A percentile compares a stretch with the other conserved stretches of the same genome.
These are phyloP conservation scores for Fusarium sp. DNA, from an alignment of 2,329 filamentous ascomycete genomes.

Conservation along the genomic window DNA sequence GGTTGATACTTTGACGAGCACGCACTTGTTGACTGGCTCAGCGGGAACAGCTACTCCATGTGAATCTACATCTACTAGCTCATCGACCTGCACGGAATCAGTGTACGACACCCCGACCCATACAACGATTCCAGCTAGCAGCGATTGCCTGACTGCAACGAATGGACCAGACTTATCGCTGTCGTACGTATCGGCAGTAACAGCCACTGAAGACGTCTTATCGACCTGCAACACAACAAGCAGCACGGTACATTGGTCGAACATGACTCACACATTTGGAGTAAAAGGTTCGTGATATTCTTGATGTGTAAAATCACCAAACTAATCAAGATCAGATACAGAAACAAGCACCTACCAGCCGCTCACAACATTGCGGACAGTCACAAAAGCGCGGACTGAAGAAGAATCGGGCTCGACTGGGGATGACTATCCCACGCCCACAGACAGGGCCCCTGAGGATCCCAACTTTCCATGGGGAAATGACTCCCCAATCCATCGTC, in stretches of 20 bases:
- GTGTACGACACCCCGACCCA: not conserved
- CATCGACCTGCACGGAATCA: conserved; percentile 29
- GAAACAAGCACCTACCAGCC: conserved; percentile 7
- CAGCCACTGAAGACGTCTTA: conserved; percentile 4
- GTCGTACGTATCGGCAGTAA: conserved; percentile 20
- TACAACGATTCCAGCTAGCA: conserved; percentile 2
- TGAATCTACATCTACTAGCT: conserved; percentile 8
- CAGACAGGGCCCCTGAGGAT: conserved; percentile 38
- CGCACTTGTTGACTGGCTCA: not conserved
- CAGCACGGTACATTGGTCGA: conserved; percentile 28
- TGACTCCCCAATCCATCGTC: conserved; percentile 48
- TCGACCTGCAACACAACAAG: conserved; percentile 39
- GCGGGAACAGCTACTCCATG: conserved; percentile 17
- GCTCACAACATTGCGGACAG: conserved; percentile 36
- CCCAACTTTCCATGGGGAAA: conserved; percentile 51
- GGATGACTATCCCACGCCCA: conserved; percentile 30
- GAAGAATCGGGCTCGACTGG: conserved; percentile 3
- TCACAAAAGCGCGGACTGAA: conserved; percentile 16
- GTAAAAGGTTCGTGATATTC: conserved; percentile 23
- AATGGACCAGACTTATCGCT: not conserved
- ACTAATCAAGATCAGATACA: conserved; percentile 9
- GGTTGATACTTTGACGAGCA: conserved; percentile 8
- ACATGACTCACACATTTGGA: conserved; percentile 17
- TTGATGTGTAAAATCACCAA: not conserved
- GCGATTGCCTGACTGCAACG: conserved; percentile 17